Conservation (phyloP, 257 asterid genomes). For the Schizonepeta tenuifolia region DNA sequence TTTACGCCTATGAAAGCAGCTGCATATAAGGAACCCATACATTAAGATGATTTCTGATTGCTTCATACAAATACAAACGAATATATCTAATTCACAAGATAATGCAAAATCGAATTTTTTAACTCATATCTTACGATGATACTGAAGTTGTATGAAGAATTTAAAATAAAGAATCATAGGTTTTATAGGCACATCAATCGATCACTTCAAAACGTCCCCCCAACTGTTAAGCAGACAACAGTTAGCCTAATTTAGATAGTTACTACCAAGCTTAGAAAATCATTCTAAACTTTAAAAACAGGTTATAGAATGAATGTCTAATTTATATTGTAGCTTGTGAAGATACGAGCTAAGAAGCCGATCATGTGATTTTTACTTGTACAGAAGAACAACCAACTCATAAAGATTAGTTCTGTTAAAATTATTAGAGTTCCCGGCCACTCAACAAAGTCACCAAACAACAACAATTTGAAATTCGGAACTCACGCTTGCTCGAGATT, state of each 20-base stretch:
- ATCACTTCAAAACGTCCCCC: background rate
- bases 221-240: background rate
- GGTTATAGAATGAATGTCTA: background rate
- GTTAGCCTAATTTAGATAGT: background rate
- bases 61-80: background rate
- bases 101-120: background rate
- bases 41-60: slow-evolving; percentile 7
- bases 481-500: background rate
- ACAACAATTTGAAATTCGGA: background rate
- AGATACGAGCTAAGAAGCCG: background rate
- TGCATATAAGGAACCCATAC: slow-evolving; percentile 27
- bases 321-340: background rate
- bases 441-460: background rate
- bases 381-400: background rate
- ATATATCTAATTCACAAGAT: background rate
- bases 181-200: background rate
- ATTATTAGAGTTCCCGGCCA: background rate
- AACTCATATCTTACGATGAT: too few species aligned
- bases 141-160: background rate
- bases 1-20: slow-evolving; percentile 84
- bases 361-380: background rate
- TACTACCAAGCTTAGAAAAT: background rate
- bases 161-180: background rate
- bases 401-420: slow-evolving; percentile 1
- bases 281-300: slow-evolving; percentile 1